Base-by-base conservation (phyloP, 2,329 filamentous ascomycete genomes). In the Trichoderma atroviride region DNA sequence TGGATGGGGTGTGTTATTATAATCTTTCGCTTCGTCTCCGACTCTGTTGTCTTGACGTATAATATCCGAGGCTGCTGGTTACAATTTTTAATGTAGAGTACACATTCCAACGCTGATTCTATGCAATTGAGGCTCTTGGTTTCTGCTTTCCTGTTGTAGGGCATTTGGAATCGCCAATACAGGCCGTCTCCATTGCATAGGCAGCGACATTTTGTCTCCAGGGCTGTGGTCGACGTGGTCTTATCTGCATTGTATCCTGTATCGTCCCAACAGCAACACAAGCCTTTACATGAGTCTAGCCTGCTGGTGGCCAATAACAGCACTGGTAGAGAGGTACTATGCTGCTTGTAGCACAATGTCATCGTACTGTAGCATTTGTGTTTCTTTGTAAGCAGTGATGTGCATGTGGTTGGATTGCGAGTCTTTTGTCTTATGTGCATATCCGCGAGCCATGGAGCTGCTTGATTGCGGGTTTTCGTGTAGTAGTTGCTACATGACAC, bases 391-490 rank as follows among this genome's bases (percentile, higher is more conserved):
- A 55, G 24, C 55, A 57, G 56, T 59, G 33, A 56, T 29, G 50
- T 22, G 33, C 60, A 33, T 63, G 31, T 14, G 37, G 58, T 60
- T 60, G 59, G 40, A 62, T 62, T 47, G 24, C 24, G 19, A 33
- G 29, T 62, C 22, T 10, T 10, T 10, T 19, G 35, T 56, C 62
- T 65, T 65, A 65, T 65, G 62, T 57, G 62, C 62, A 57, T 65
- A 65, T 29, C 16, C 10, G 19, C n/a, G 58, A 33, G 13, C 19
- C n/a, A 43, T 43, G 24, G 50, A 65, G 62, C 62, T 65, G 52
- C 52, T 65, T 43, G 24, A 31, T 65, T 53, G 62, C 43, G 62
- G 40, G 19, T 57, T 53, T 53, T 14, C 16, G 33, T 14, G 33
- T 27, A 1, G 50, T 16, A 19, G 19, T 31, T 29, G 27, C 31